Evolutionary conservation across 1,139 yeast genomes (phyloP).

Genomic region (Suhomyces taliae): DNA sequence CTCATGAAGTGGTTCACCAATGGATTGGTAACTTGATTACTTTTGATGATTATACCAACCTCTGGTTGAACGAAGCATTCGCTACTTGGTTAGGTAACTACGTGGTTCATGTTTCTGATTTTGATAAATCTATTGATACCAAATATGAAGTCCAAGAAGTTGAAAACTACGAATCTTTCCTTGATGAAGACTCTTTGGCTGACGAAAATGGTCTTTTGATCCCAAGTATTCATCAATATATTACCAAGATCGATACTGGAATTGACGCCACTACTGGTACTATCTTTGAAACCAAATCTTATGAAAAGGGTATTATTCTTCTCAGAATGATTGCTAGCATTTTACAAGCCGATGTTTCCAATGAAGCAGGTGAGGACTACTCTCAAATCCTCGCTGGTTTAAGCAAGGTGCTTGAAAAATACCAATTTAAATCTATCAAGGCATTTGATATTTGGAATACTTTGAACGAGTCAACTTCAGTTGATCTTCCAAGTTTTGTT

Average conservation of each 20-base stretch:
- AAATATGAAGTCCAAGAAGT: conserved; percentile 36
- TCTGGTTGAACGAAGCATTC: conserved; percentile 76
- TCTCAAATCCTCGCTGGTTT: conserved; percentile 35
- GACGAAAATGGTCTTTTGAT: conserved; percentile 24
- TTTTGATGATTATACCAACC: conserved; percentile 63
- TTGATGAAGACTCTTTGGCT: conserved; percentile 42
- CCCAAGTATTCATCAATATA: conserved; percentile 27
- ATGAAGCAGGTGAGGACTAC: conserved; percentile 21
- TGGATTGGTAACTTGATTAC: conserved; percentile 72
- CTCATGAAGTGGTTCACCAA: conserved; percentile 74
- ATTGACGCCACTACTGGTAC: conserved; percentile 40
- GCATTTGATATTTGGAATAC: conserved; percentile 59
- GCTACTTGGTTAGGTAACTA: conserved; percentile 67
- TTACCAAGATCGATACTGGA: conserved; percentile 32
- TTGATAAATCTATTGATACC: conserved; percentile 27
- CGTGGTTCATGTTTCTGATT: conserved; percentile 30
- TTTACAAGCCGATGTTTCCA: conserved; percentile 34
- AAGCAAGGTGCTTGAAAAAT: conserved; percentile 39
- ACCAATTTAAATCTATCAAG: conserved; percentile 43
- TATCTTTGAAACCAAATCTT: conserved; percentile 53
- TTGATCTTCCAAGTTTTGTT: conserved; percentile 42
- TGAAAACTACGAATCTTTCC: conserved; percentile 31
- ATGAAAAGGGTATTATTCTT: conserved; percentile 64
- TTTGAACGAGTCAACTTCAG: conserved; percentile 28
- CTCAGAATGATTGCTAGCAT: conserved; percentile 55